Base-by-base conservation (phyloP, 441 rosid species). In the Erodium texanum region DNA sequence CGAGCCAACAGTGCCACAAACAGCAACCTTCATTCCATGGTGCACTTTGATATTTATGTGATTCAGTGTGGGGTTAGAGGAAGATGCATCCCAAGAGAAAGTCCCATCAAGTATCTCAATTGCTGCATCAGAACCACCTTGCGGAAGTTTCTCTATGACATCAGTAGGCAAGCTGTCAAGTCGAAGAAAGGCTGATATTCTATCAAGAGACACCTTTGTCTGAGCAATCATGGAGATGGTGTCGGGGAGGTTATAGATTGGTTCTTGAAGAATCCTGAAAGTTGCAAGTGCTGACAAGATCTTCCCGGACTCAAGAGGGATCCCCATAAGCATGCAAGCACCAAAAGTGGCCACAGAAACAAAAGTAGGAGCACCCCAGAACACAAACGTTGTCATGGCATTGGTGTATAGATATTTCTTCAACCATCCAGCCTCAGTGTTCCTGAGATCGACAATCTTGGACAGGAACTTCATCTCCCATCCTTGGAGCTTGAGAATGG, bases 401-500 rank as follows among this genome's bases (percentile, higher is more conserved):
- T 45, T 54, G 62, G 69, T 72, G 69, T 84, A 84, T 14, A 83
- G 68, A 50, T 3, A 83, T 66, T 78, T 86, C 68, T 72, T 88
- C 78, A 88, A 65, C 89, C 87, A 88, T 3, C 79, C 81, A 3
- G 79, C 54, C 74, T 88, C 89, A 0, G 6, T 61, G 24, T 75
- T 63, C 72, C 87, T 77, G 8, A 85, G 78, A 24, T 81, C 82
- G 20, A 72, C 16, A 61, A 85, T 74, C 73, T 82, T 84, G 7
- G 84, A 79, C 71, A 87, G 59, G 72, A 87, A 85, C 73, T 84
- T 87, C 85, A 85, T 84, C 78, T 87, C 90, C 90, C 90, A 87
- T 5, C 77, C 93, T 70, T 88, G 93, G 74, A 87, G 84, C 70
- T 87, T 87, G 66, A 84, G 85, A 77, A 87, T 87, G 66, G 79